These are phyloP conservation scores for Leccinum boreale DNA, from an alignment of 768 basidiomycete genomes.

Conservation along the genomic window DNA sequence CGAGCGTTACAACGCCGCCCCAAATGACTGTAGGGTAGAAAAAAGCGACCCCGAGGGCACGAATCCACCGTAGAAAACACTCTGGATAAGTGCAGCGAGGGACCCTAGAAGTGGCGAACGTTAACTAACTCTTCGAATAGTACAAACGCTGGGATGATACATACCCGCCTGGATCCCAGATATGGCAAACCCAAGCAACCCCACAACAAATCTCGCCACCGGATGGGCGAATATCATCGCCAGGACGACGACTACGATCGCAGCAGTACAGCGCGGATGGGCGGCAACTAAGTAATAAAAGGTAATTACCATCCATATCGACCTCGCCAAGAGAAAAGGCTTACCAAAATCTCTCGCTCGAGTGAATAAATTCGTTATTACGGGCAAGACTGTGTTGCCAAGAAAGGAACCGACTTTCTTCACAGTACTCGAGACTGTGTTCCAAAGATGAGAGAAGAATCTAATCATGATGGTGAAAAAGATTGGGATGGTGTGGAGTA, in stretches of 20 bases:
- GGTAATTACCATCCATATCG: background rate
- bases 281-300: background rate
- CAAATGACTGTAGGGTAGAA: constrained; percentile 7
- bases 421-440: background rate
- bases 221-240: background rate
- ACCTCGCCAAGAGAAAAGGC: background rate
- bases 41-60: constrained; percentile 2
- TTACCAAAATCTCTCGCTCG: background rate
- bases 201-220: background rate
- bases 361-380: background rate
- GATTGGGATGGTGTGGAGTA: background rate
- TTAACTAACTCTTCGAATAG: background rate
- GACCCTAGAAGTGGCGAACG: constrained; percentile 2
- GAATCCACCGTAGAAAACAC: background rate
- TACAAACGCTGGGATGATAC: background rate
- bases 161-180: background rate
- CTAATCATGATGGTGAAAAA: background rate
- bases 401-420: background rate
- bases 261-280: background rate
- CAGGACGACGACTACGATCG: background rate
- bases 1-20: background rate
- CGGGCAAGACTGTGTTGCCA: background rate
- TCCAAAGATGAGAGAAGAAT: background rate
- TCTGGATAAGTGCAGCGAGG: background rate
- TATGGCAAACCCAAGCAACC: background rate